Base-by-base conservation (phyloP, 2,329 filamentous ascomycete genomes). In the Talaromyces sp. region DNA sequence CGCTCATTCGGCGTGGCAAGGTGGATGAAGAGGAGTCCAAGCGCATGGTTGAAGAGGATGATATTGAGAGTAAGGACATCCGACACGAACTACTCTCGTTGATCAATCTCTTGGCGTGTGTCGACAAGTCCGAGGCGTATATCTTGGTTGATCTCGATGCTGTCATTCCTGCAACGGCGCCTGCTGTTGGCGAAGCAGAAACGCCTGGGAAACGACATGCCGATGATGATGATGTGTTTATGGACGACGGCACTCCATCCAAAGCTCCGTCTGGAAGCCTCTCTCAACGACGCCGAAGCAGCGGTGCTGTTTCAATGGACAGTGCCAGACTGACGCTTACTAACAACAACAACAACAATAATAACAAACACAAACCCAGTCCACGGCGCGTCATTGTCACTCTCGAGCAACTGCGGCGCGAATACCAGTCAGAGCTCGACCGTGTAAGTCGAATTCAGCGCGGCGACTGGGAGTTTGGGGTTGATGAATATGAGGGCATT, bases 381-480 rank as follows among this genome's bases (percentile, higher is more conserved):
- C 71, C 77, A 15, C 90, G 89, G 80, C 87, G 93, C 67, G 89
- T 86, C 74, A 88, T 98, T 41, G 85, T 98, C 17, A 97, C 92
- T 37, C 80, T 99, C 63, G 90, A 90, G 35, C 93, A 97, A 75
- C 82, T 98, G 61, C 86, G 93, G 73, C 92, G 90, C 77, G 90
- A 94, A 75, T 99, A 97, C 76, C 91, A 96, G 79, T 87, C 86
- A 27, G 93, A 98, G 78, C 81, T 99, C 73, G 95, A 99, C 78
- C 86, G 92, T 68, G 90, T 95, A 70, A 91, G 90, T 61, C 90
- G 91, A 62, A 93, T 97, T 75, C 89, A 95, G 78, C 91, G 91
- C 73, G 93, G 96, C 65, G 88, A 96, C 74, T 97, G 96, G 82
- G 90, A 90, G 17, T 91, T 97, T 74, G 83, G 79, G 47, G 79